Evolutionary conservation across 177 flowering plant species (phyloP).

Genomic region (Vitis hybrid): DNA sequence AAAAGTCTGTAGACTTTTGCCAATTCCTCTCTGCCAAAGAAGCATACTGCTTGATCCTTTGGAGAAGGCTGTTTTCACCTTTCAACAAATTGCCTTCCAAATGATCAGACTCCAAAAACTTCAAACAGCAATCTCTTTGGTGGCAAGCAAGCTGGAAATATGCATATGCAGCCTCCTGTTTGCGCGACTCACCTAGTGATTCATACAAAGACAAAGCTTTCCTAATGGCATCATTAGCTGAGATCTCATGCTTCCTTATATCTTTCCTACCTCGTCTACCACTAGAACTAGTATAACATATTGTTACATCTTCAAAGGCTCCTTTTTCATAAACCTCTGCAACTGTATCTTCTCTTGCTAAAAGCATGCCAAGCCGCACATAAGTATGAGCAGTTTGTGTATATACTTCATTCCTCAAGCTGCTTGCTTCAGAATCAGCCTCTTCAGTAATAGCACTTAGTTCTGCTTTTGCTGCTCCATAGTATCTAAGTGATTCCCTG

Average conservation of each 20-base stretch:
- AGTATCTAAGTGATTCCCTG: constrained; percentile 64
- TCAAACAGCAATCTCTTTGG: constrained; percentile 82
- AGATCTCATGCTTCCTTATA: constrained; percentile 59
- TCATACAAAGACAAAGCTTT: constrained; percentile 86
- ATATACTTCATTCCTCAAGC: constrained; percentile 65
- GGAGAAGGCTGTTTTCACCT: constrained; percentile 45
- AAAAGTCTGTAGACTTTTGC: constrained; percentile 83
- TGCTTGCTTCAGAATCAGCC: constrained; percentile 31
- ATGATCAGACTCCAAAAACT: constrained; percentile 46
- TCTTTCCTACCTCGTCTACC: constrained; percentile 42
- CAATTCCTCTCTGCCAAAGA: constrained; percentile 92
- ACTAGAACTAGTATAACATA: constrained; percentile 17
- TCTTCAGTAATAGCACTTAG: constrained; percentile 35
- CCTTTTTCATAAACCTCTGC: constrained; percentile 58
- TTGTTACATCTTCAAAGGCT: constrained; percentile 30
- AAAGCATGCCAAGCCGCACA: constrained; percentile 90
- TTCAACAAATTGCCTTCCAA: constrained; percentile 35
- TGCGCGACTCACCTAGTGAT: constrained; percentile 77
- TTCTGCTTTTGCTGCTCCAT: constrained; percentile 78
- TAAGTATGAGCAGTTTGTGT: constrained; percentile 93
- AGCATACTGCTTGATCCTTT: constrained; percentile 75
- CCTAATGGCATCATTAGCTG: constrained; percentile 92
- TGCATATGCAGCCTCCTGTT: constrained; percentile 95
- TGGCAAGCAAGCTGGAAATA: constrained; percentile 88
- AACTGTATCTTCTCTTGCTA: constrained; percentile 67